phyloP scores from a whole-genome alignment of 192 early-diverging fungal genomes.

The Entophlyctis helioformis region DNA sequence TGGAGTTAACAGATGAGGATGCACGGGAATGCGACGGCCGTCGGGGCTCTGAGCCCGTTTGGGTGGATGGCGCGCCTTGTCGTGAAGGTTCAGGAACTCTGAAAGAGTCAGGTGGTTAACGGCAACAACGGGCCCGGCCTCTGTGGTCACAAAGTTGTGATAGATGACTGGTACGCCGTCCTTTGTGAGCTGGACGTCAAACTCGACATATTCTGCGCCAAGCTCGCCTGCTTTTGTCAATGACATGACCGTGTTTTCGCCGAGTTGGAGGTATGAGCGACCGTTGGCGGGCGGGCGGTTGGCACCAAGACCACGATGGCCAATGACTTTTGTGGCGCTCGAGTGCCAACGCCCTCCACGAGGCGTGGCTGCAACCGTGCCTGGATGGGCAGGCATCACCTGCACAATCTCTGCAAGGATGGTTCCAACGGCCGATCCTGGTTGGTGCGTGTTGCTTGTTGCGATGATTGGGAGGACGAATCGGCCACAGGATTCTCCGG shows the following conservation, averaged over 20 bases:
- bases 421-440: too few species aligned
- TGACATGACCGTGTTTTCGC: conserved; percentile 84
- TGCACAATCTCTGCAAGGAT: too few species aligned
- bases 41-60: too few species aligned
- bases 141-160: conserved; percentile 70
- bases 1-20: background rate
- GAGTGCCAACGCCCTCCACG: too few species aligned
- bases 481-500: too few species aligned
- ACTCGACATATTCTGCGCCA: conserved; percentile 84
- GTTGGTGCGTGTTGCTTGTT: too few species aligned
- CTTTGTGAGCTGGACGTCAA: conserved; percentile 89
- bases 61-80: too few species aligned
- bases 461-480: too few species aligned
- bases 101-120: conserved; percentile 16
- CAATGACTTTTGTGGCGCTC: too few species aligned
- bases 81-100: conserved; percentile 23
- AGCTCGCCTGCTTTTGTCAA: conserved; percentile 71
- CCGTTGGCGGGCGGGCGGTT: conserved; percentile 38
- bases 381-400: too few species aligned
- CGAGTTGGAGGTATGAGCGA: conserved; percentile 50
- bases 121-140: conserved; percentile 20
- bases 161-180: conserved; percentile 80
- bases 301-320: conserved; percentile 83
- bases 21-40: too few species aligned
- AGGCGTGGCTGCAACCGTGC: too few species aligned